phyloP scores from a whole-genome alignment of 345 rosid species.

The Mallotus nudiflorus region DNA sequence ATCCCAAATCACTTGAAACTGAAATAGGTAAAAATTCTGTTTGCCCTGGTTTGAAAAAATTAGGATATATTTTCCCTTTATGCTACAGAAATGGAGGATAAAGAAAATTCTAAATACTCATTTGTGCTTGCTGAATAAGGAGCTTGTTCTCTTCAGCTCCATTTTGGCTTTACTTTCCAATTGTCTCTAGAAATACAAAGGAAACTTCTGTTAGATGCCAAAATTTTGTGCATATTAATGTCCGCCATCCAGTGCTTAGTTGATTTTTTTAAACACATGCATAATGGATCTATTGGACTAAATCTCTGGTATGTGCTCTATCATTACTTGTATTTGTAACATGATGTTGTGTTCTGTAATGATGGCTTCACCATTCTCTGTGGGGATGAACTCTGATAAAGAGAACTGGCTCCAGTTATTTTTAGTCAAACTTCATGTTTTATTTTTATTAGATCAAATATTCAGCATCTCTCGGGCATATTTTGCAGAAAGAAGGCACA shows the following conservation, averaged over 20 bases:
- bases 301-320: not conserved
- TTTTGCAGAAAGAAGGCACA: conserved; percentile 79
- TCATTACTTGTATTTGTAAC: not conserved
- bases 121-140: not conserved
- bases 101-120: not conserved
- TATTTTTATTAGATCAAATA: conserved; percentile 2
- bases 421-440: not conserved
- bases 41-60: no score
- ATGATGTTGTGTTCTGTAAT: not conserved
- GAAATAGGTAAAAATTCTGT: not conserved
- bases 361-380: not conserved
- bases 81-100: not conserved
- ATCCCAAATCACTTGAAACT: not conserved
- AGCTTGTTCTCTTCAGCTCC: not conserved
- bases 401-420: not conserved
- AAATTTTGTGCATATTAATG: not conserved
- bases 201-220: not conserved
- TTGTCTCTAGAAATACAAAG: no score
- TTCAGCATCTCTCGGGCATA: conserved; percentile 5
- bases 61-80: no score
- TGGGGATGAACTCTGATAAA: not conserved
- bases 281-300: not conserved
- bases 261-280: not conserved
- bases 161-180: not conserved
- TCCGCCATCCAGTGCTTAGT: not conserved